A percentile compares a stretch with the other conserved stretches of the same genome.
phyloP scores from a whole-genome alignment of 148 eudicot genomes.

The Rhododendron williamsianum region DNA sequence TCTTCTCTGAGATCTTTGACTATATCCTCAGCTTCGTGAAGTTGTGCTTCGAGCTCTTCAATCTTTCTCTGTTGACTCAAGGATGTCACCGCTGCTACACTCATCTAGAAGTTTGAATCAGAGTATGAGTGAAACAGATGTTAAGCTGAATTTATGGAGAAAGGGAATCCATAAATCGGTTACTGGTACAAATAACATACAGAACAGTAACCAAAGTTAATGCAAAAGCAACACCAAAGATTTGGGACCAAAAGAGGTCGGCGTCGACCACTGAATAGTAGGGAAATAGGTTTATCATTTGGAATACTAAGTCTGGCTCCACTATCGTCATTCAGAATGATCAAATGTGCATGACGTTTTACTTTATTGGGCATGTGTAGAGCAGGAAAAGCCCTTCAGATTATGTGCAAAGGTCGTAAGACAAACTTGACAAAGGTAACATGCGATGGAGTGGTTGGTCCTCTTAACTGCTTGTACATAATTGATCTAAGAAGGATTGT shows the following conservation, averaged over 20 bases:
- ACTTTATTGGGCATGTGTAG: background rate
- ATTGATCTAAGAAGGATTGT: background rate
- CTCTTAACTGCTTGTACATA: background rate
- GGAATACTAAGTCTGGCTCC: background rate
- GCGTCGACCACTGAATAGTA: background rate
- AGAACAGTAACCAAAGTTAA: background rate
- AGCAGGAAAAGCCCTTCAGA: background rate
- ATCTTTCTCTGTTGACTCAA: constrained; percentile 60
- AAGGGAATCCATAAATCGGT: background rate
- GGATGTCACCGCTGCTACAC: constrained; percentile 51
- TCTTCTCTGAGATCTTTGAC: constrained; percentile 77
- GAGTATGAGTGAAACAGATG: background rate
- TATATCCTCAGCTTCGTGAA: constrained; percentile 93
- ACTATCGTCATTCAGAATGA: background rate
- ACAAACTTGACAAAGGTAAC: background rate
- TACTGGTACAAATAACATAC: background rate
- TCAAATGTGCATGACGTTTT: background rate
- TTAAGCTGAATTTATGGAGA: background rate
- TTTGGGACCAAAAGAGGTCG: background rate
- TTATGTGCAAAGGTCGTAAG: background rate
- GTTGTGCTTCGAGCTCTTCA: constrained; percentile 96
- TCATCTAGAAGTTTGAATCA: constrained; percentile 32
- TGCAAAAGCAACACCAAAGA: background rate
- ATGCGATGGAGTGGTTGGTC: background rate
- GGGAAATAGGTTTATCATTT: no score